Evolutionary conservation across 768 basidiomycete genomes (phyloP).

Genomic region (Pleurotus cornucopiae): DNA sequence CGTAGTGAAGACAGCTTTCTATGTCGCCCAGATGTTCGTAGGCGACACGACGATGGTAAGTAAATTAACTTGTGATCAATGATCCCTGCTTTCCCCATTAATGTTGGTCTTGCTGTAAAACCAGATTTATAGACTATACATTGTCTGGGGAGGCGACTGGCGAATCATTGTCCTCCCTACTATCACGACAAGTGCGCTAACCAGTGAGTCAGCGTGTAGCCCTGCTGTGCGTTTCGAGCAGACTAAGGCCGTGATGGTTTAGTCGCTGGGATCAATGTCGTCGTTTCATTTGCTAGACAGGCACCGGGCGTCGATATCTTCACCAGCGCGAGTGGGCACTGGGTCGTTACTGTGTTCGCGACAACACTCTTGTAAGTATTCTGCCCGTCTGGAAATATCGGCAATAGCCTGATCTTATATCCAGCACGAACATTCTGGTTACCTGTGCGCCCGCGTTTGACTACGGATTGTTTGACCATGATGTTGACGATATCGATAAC

Average conservation of each 20-base stretch:
- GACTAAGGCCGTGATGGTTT: neutral
- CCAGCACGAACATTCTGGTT: neutral
- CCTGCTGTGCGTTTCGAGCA: too few relatives aligned
- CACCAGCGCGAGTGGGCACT: neutral
- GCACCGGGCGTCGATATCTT: neutral
- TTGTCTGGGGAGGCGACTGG: neutral
- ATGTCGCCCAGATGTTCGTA: neutral
- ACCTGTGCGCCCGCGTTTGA: neutral
- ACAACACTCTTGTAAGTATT: neutral
- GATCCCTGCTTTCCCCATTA: neutral
- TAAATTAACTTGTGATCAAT: neutral
- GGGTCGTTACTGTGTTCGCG: neutral
- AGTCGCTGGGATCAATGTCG: neutral
- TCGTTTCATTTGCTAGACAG: neutral
- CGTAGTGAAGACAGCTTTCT: neutral
- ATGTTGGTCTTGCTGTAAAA: neutral
- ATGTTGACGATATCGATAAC: neutral
- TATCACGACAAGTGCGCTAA: neutral
- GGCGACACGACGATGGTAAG: neutral
- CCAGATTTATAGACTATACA: neutral
- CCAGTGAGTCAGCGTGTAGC: neutral
- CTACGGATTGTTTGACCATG: neutral
- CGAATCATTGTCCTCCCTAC: neutral
- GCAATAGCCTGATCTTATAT: neutral
- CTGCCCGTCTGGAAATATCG: neutral